Percentiles rank a stretch among this genome's conserved stretches.
These are phyloP conservation scores for Usnea hakonensis DNA, from an alignment of 495 filamentous ascomycete genomes.

Conservation along the genomic window DNA sequence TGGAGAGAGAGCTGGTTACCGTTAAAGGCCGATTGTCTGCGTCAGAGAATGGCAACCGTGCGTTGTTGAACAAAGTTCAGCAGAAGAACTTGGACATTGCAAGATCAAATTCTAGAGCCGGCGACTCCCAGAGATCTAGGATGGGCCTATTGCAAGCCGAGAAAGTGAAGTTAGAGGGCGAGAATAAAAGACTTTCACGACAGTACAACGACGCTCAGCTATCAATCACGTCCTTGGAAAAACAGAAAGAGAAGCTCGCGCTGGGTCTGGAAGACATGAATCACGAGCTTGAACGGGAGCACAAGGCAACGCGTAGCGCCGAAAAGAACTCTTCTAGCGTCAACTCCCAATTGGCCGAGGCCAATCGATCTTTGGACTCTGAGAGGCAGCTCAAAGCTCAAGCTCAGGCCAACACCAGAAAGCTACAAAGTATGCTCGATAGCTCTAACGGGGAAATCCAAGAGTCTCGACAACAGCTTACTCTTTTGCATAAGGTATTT, in stretches of 20 bases:
- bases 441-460: slow-evolving; percentile 67
- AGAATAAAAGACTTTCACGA: slow-evolving; percentile 69
- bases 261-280: slow-evolving; percentile 87
- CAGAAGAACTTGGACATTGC: slow-evolving; percentile 98
- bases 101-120: slow-evolving; percentile 76
- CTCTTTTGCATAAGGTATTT: slow-evolving; percentile 76
- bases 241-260: slow-evolving; percentile 91
- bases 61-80: slow-evolving; percentile 90
- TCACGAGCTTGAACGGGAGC: slow-evolving; percentile 84
- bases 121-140: slow-evolving; percentile 74
- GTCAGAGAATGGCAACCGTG: slow-evolving; percentile 96
- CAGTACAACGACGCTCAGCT: slow-evolving; percentile 85
- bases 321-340: slow-evolving; percentile 82
- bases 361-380: slow-evolving; percentile 80
- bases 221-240: slow-evolving; percentile 77
- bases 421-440: slow-evolving; percentile 70
- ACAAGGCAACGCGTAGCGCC: slow-evolving; percentile 82
- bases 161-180: slow-evolving; percentile 76
- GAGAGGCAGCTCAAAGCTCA: slow-evolving; percentile 80
- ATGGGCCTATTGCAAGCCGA: slow-evolving; percentile 71
- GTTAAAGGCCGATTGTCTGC: slow-evolving; percentile 84
- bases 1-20: slow-evolving; percentile 87
- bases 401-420: slow-evolving; percentile 76
- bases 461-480: slow-evolving; percentile 69
- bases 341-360: slow-evolving; percentile 78